Base-by-base conservation (phyloP, 441 rosid genomes). In the Lepidium campestre region DNA sequence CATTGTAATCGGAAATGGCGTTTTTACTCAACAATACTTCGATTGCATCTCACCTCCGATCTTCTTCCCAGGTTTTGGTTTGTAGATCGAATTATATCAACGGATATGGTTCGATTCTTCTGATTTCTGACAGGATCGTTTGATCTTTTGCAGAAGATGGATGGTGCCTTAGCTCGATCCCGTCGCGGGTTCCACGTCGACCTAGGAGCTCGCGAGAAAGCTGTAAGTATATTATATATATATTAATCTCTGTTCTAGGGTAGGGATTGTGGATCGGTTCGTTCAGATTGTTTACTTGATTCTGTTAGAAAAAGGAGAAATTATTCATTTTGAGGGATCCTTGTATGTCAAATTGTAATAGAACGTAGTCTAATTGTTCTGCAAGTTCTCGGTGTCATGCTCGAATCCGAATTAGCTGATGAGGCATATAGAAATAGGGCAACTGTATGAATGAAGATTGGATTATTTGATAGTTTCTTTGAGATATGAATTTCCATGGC, bases 121-220 rank as follows among this genome's bases (percentile, higher is more conserved):
- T 15, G 25, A 36, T 13, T 41, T 57, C 39, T 18, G 45, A 65
- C 29, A 35, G 6, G 19, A 49, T 57, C 25, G 2, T 59, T 19
- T 65, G 48, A 42, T 59, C 39, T 35, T 46, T 55, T 59, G 76
- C 73, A 79, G 88, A 78, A 74, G 67, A 53, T 58, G 18, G 77
- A 78, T 64, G 82, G 61, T 62, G 79, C 79, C 2, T 32, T 81
- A 34, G 62, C 81, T 20, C 74, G 73, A 18, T 31, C 86, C 22
- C 85, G 80, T 45, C 94, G 98, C 1, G 86, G 85, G 10, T 76
- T 80, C 54, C 97, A 90, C 61, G 86, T 87, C 31, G 91, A 86
- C 40, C 85, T 76, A 0, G 97, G 96, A 15, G 71, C 89, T 72
- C 94, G 98, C 9, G 98, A 90, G 81, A 83, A 86, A 85, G 90